Evolutionary conservation across 371 early-diverging fungal genomes (phyloP), one percentile per base, ranked within the genome.

Genomic region (Apophysomyces trapeziformis): DNA sequence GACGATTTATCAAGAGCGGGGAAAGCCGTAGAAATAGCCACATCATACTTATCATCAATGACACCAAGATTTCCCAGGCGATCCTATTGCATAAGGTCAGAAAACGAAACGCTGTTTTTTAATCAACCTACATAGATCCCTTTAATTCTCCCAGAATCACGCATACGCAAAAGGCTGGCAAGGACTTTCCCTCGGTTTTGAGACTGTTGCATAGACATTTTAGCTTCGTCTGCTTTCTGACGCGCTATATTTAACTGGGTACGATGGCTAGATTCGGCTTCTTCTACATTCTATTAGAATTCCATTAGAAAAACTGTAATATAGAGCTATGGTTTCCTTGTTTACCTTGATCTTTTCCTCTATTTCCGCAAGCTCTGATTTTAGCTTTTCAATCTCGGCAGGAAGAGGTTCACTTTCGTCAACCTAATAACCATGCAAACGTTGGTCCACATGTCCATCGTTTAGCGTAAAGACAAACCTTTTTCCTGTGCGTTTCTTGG

Each of bases 31-130:
- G 96, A 95, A 14, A 99, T 89, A 0, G 99, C 99, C 3, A 97
- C 90, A 71, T 99, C 99, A 76, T 96, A 99, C 71, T 90, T 91
- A 63, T 90, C 91, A 64, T 95, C 96, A 68, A 99, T 96, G 0
- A 92, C 89, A 58, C 99, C 99, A 12, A 99, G 82, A 62, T 95
- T 95, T 21, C 98, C 98, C n/a, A 99, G 79, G 36, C 98, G 91
- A 38, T 99, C 99, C 83, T 76, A 61, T 38, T 1, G 32, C 5
- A 32, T 7, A 37, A 41, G 13, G 11, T 57, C 38, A 62, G 62
- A 13, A 41, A 7, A 18, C 14, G 3, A 1, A 8, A n/a, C 4
- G 4, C 39, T 43, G 4, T 26, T 26, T 26, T 45, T 44, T 45
- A 35, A 36, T 1, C 63, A 65, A 26, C 85, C 71, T 76, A 87